Evolutionary conservation across 192 early-diverging fungal species (phyloP).

Genomic region (Kickxella alabastrina): DNA sequence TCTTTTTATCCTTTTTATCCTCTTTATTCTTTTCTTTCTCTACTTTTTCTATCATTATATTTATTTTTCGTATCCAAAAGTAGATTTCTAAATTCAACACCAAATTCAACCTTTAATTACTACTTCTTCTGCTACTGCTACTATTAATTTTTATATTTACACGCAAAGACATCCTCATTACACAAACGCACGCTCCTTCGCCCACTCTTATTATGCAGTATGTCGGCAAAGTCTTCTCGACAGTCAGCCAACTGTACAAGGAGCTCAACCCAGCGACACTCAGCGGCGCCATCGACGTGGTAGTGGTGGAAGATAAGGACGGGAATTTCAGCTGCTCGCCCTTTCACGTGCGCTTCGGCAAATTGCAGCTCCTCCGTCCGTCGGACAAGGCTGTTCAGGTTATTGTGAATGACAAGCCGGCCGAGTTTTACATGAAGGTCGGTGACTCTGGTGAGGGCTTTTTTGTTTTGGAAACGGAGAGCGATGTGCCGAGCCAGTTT

Average conservation of each 20-base stretch:
- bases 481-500: constrained; percentile 85
- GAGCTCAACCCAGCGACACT: constrained; percentile 97
- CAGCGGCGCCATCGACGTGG: constrained; percentile 95
- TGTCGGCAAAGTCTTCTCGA: constrained; percentile 64
- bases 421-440: constrained; percentile 91
- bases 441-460: constrained; percentile 97
- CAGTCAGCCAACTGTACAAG: constrained; percentile 87
- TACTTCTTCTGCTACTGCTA: too few species aligned
- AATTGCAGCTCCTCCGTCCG: constrained; percentile 84
- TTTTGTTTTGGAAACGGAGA: constrained; percentile 92
- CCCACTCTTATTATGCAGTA: constrained; percentile 54
- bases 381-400: constrained; percentile 91
- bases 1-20: too few species aligned
- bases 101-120: too few species aligned
- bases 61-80: too few species aligned
- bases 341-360: constrained; percentile 98
- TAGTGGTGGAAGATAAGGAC: constrained; percentile 85
- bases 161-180: too few species aligned
- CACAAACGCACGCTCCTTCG: too few species aligned
- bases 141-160: too few species aligned
- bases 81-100: too few species aligned
- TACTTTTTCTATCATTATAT: too few species aligned
- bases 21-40: not conserved
- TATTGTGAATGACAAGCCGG: constrained; percentile 71
- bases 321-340: constrained; percentile 88